Evolutionary conservation across 352 stramenopile species (phyloP).

Genomic region (Globisporangium cederbergense): DNA sequence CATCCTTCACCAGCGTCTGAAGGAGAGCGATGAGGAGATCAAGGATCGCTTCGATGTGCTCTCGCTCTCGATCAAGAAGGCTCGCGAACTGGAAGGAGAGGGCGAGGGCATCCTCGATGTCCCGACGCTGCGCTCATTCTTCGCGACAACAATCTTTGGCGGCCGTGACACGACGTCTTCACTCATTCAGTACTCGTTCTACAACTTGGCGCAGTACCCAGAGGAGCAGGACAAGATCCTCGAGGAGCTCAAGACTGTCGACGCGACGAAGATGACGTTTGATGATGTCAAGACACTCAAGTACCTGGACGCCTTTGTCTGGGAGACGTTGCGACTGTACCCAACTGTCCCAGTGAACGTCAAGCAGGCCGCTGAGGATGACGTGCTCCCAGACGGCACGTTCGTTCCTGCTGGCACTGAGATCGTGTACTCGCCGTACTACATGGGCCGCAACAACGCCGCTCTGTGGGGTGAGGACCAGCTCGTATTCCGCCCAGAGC

Average conservation of each 20-base stretch:
- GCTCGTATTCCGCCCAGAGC: no score
- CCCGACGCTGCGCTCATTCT: not conserved
- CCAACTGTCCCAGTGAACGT: not conserved
- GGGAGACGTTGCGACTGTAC: not conserved
- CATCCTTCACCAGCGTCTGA: slow-evolving; percentile 34
- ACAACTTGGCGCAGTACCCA: slow-evolving; percentile 59
- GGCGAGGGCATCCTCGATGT: slow-evolving; percentile 14
- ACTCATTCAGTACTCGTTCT: slow-evolving; percentile 31
- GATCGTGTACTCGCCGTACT: not conserved
- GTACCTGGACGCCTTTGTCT: not conserved
- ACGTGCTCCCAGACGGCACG: not conserved
- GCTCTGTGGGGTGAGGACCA: no score
- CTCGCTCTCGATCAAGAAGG: slow-evolving; percentile 51
- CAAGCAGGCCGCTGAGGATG: not conserved
- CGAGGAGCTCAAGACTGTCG: slow-evolving; percentile 26
- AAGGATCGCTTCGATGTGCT: slow-evolving; percentile 35
- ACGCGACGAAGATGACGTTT: slow-evolving; percentile 27
- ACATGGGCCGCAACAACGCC: not conserved
- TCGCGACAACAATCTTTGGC: not conserved
- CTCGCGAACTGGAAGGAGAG: slow-evolving; percentile 34
- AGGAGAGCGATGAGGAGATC: slow-evolving; percentile 30
- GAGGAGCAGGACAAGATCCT: slow-evolving; percentile 45
- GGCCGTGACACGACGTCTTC: not conserved
- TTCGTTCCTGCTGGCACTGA: not conserved
- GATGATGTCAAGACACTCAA: slow-evolving; percentile 47